Percentiles rank a stretch among this genome's conserved stretches.
These are phyloP conservation scores for Naumovozyma baii DNA, from an alignment of 805 yeast species.

Conservation along the genomic window DNA sequence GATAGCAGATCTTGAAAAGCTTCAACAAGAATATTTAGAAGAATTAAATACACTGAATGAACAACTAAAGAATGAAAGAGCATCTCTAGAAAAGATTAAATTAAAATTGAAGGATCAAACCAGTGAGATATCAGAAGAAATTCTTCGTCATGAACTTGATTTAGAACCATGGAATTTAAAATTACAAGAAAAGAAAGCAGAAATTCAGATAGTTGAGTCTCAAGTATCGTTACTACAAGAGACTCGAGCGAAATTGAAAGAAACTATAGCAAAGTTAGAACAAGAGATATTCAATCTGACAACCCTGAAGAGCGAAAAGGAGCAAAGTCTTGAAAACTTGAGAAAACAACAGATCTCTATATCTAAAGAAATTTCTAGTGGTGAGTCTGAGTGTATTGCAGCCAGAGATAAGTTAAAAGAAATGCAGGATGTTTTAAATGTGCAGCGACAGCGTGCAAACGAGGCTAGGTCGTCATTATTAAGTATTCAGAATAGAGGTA, in stretches of 20 bases:
- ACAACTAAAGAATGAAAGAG: slow-evolving; percentile 44
- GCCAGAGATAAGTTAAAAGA: slow-evolving; percentile 43
- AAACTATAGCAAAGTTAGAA: slow-evolving; percentile 38
- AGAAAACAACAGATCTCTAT: slow-evolving; percentile 42
- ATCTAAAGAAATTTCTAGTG: slow-evolving; percentile 45
- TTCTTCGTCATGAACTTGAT: slow-evolving; percentile 51
- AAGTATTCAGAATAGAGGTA: slow-evolving; percentile 55
- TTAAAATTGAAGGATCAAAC: slow-evolving; percentile 66
- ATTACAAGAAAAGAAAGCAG: slow-evolving; percentile 52
- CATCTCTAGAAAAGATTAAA: slow-evolving; percentile 53
- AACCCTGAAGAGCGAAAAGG: slow-evolving; percentile 41
- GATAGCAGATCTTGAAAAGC: slow-evolving; percentile 37
- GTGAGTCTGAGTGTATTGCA: slow-evolving; percentile 44
- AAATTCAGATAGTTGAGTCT: slow-evolving; percentile 53
- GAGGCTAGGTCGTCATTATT: slow-evolving; percentile 57
- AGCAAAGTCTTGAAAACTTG: slow-evolving; percentile 36
- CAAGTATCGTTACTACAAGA: slow-evolving; percentile 50
- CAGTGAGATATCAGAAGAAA: slow-evolving; percentile 51
- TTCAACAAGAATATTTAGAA: slow-evolving; percentile 34
- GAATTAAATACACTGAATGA: slow-evolving; percentile 39
- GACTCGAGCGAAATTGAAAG: slow-evolving; percentile 35
- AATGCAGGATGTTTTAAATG: slow-evolving; percentile 44
- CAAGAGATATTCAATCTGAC: slow-evolving; percentile 37
- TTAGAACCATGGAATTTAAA: slow-evolving; percentile 78
- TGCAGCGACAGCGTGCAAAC: slow-evolving; percentile 49